phyloP scores from a whole-genome alignment of 179 eudicot genomes.

The Pouteria campechiana region DNA sequence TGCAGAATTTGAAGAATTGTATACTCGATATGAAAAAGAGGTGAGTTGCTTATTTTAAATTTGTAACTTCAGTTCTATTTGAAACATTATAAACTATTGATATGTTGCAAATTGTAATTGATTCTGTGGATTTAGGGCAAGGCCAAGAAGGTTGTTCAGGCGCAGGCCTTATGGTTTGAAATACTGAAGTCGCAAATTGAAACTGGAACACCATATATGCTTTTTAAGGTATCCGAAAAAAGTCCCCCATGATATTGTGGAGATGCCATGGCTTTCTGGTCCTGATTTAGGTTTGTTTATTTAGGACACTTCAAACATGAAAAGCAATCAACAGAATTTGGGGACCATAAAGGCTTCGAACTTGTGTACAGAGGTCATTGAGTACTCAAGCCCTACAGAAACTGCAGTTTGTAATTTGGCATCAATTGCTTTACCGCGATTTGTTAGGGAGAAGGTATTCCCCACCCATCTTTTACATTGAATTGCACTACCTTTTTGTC shows the following conservation, averaged over 20 bases:
- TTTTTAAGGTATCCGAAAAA: not conserved
- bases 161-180: slow-evolving; percentile 26
- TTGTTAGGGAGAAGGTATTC: slow-evolving; percentile 88
- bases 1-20: not conserved
- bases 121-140: slow-evolving; percentile 41
- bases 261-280: too few species aligned
- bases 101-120: not conserved
- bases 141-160: slow-evolving; percentile 88
- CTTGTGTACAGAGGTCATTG: slow-evolving; percentile 89
- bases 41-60: too few species aligned
- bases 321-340: slow-evolving; percentile 94
- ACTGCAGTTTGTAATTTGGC: slow-evolving; percentile 98
- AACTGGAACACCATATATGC: not conserved
- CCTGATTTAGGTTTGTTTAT: too few species aligned
- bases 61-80: not conserved
- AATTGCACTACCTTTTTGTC: not conserved
- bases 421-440: slow-evolving; percentile 94
- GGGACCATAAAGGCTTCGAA: slow-evolving; percentile 97
- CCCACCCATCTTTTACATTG: not conserved
- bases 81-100: not conserved
- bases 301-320: slow-evolving; percentile 91
- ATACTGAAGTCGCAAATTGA: not conserved
- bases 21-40: not conserved
- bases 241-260: not conserved
- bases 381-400: slow-evolving; percentile 92